Evolutionary conservation across 768 basidiomycete genomes (phyloP).

Genomic region (Strobilomyces echinocephalus): DNA sequence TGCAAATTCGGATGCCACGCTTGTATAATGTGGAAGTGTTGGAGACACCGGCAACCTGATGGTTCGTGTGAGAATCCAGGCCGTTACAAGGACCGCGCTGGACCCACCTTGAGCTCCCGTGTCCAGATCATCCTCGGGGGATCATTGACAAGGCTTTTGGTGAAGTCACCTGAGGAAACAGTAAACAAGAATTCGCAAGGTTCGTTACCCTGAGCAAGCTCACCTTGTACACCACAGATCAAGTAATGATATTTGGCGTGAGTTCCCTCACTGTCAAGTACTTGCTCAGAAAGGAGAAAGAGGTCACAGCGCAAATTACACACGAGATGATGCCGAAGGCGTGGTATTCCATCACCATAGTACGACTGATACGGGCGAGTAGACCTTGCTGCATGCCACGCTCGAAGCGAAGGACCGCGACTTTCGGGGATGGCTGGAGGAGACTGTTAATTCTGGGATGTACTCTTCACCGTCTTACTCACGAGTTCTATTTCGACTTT

Average conservation of each 20-base stretch:
- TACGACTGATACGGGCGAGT: conserved; percentile 67
- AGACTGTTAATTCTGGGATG: conserved; percentile 1
- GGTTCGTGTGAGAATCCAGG: conserved; percentile 6
- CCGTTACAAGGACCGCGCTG: neutral
- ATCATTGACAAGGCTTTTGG: conserved; percentile 61
- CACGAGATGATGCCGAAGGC: conserved; percentile 78
- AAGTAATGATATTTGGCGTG: conserved; percentile 76
- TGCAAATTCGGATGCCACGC: conserved; percentile 77
- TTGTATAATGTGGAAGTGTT: conserved; percentile 78
- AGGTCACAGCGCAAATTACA: conserved; percentile 18
- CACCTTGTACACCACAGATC: conserved; percentile 74
- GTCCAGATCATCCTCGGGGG: conserved; percentile 74
- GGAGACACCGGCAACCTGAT: conserved; percentile 73
- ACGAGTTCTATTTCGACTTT: conserved; percentile 72
- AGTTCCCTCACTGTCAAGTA: conserved; percentile 51
- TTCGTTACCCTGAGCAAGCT: neutral
- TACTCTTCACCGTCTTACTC: conserved; percentile 23
- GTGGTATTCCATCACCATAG: conserved; percentile 75
- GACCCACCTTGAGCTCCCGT: conserved; percentile 64
- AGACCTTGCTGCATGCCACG: conserved; percentile 84
- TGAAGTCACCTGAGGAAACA: conserved; percentile 58
- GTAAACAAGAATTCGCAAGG: neutral
- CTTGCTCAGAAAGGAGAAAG: conserved; percentile 11
- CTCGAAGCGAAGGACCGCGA: conserved; percentile 72
- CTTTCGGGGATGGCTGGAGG: conserved; percentile 68